Evolutionary conservation across 495 filamentous ascomycete species (phyloP), one percentile per base, ranked within the genome.

Genomic region (Penicillium cataractarum): DNA sequence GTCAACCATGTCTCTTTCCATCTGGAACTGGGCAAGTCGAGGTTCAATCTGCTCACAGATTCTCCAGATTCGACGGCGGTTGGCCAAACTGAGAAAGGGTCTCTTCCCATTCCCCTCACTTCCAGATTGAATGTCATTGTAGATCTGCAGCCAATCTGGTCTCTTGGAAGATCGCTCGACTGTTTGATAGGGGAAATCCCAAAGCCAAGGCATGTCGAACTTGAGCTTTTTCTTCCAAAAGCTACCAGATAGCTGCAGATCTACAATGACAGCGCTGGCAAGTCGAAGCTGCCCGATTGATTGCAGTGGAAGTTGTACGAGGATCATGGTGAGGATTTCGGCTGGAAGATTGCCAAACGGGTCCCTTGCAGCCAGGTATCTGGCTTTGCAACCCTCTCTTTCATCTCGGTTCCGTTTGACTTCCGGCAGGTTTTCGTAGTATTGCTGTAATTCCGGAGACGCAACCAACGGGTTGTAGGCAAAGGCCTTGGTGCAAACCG

Each of bases 191-290:
- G 51, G 51, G 2, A 56, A 56, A 7, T 56, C 54, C 22, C 33
- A 56, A 22, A 56, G 33, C 54, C 54, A 56, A 19, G 54, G 54
- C 54, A 56, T 40, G 54, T 56, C 33, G 19, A 3, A 37, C 17
- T 21, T n/a, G 31, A 56, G 22, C 17, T 56, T 56, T 22, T 56
- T 17, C 13, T 31, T 56, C 54, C 54, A 56, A 19, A 56, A 56
- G 17, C 33, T 17, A 31, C 7, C 21, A 17, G n/a, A 15, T 6
- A 56, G 29, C 6, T 31, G 31, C 1, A 27, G 12, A 4, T 12
- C 10, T 17, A 22, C 37, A n/a, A 42, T 35, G 2, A 12, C 37
- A 8, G 15, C n/a, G 26, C 35, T 56, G 24, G 37, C 37, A 19
- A 29, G n/a, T 2, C 35, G 42, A 12, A 40, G 22, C 3, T 3